Evolutionary conservation across 345 rosid species (phyloP), one percentile per base, ranked within the genome.

Genomic region (Gossypium stocksii): DNA sequence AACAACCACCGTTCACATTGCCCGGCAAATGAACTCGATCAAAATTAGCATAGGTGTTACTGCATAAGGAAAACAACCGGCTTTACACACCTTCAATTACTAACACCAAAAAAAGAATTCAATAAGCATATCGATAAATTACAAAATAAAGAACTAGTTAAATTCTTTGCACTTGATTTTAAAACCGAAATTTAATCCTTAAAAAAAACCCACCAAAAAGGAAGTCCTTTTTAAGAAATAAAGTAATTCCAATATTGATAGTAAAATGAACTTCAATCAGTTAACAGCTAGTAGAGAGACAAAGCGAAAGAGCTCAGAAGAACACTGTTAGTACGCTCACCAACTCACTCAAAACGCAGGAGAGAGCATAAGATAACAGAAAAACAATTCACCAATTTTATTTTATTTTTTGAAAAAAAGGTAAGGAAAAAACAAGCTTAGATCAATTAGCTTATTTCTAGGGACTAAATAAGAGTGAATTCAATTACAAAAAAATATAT

Each of bases 361-460:
- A 46, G 20, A 66, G 22, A 68, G 20, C 19, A 23, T 46, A 13
- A 19, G 11, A 6, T 2, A 68, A 49, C 15, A 23, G 27, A 71
- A 34, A 57, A 57, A 19, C 14, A 57, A 57, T 9, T 57, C 41
- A 20, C 27, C 61, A 11, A 57, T 29, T 29, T 29, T 29, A 57
- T 34, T 34, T 59, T 14, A 13, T 49, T 23, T 46, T 27, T 9
- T 10, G 14, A 59, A 59, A 77, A 29, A 74, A 63, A 25, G 4
- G 41, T 45, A 19, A 43, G 59, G 27, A 62, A 66, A 66, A 71
- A 72, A 52, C 59, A 73, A 70, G 25, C 76, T 72, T 57, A 75
- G 85, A 82, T 77, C 66, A 81, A 81, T 83, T 82, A 49, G 81
- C 84, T 78, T 77, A 17, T 82, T 69, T 77, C 56, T 19, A 78